A percentile compares a stretch with the other conserved stretches of the same genome.
phyloP scores from a whole-genome alignment of 805 yeast genomes.

The Nakazawaea ishiwadae region DNA sequence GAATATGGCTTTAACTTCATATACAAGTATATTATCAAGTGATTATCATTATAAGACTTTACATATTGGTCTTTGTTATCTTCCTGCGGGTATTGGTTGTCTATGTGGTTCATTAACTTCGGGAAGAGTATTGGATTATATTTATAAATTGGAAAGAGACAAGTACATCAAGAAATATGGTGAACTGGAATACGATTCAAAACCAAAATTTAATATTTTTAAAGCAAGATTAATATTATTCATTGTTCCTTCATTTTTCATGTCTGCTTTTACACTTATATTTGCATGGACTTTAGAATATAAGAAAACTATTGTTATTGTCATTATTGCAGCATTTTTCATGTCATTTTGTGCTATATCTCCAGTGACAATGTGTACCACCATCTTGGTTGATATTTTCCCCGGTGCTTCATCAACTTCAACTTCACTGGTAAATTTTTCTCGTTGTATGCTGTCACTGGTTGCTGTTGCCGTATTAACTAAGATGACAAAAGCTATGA shows the following conservation, averaged over 20 bases:
- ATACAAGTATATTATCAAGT: constrained; percentile 48
- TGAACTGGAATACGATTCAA: constrained; percentile 6
- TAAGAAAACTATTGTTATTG: constrained; percentile 39
- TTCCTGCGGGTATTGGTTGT: constrained; percentile 71
- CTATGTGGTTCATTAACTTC: constrained; percentile 52
- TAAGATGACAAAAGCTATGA: constrained; percentile 46
- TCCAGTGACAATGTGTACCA: constrained; percentile 48
- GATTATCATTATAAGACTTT: constrained; percentile 47
- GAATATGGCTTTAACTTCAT: constrained; percentile 64
- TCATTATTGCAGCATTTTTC: constrained; percentile 49
- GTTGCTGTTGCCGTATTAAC: constrained; percentile 55
- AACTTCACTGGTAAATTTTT: constrained; percentile 58
- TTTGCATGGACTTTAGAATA: constrained; percentile 64
- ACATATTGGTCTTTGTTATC: constrained; percentile 64
- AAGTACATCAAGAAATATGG: constrained; percentile 25
- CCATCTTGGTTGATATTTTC: constrained; percentile 61
- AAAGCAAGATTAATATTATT: constrained; percentile 44
- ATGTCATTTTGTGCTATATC: constrained; percentile 49
- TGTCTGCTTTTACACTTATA: constrained; percentile 35
- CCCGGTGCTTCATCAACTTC: constrained; percentile 65
- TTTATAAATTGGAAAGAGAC: constrained; percentile 33
- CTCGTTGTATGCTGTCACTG: constrained; percentile 62
- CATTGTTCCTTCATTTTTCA: constrained; percentile 33
- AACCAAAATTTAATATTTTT: constrained; percentile 40
- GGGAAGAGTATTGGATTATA: constrained; percentile 53